A percentile compares a stretch with the other conserved stretches of the same genome.
Conservation (phyloP, 768 basidiomycete species). For the Suillus occidentalis region DNA sequence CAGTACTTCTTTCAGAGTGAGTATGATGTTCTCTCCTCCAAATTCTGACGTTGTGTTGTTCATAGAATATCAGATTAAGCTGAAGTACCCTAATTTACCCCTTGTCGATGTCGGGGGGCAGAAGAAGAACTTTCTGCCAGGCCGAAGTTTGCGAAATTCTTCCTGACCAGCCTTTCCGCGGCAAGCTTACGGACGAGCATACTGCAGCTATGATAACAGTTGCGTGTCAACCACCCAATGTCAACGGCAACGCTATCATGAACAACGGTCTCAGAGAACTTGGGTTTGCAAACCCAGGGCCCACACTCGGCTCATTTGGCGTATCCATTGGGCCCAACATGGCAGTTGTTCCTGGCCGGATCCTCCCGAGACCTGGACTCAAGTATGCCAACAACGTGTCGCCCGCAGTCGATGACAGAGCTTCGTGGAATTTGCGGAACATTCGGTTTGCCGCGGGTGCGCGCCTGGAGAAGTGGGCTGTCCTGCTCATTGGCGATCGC, state of each 20-base stretch:
- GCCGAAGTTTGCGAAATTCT: slow-evolving; percentile 52
- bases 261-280: slow-evolving; percentile 42
- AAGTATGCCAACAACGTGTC: slow-evolving; percentile 36
- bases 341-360: slow-evolving; percentile 56
- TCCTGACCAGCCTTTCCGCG: slow-evolving; percentile 39
- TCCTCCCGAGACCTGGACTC: slow-evolving; percentile 44
- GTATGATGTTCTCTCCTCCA: slow-evolving; percentile 14
- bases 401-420: slow-evolving; percentile 41
- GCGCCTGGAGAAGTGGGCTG: slow-evolving; percentile 60
- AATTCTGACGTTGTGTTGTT: background rate
- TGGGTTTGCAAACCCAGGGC: slow-evolving; percentile 37
- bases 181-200: slow-evolving; percentile 57
- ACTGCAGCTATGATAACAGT: slow-evolving; percentile 51
- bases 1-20: slow-evolving; percentile 48
- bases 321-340: slow-evolving; percentile 47
- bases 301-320: slow-evolving; percentile 44
- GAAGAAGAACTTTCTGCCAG: slow-evolving; percentile 42
- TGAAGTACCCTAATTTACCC: slow-evolving; percentile 41
- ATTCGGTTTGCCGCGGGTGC: slow-evolving; percentile 62
- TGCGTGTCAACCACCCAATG: slow-evolving; percentile 49
- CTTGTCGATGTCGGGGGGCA: slow-evolving; percentile 50
- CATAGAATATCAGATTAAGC: slow-evolving; percentile 42
- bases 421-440: slow-evolving; percentile 54
- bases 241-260: slow-evolving; percentile 47
- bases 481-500: slow-evolving; percentile 66